These are phyloP conservation scores for Populus hybrid DNA, from an alignment of 441 rosid genomes.

Conservation along the genomic window DNA sequence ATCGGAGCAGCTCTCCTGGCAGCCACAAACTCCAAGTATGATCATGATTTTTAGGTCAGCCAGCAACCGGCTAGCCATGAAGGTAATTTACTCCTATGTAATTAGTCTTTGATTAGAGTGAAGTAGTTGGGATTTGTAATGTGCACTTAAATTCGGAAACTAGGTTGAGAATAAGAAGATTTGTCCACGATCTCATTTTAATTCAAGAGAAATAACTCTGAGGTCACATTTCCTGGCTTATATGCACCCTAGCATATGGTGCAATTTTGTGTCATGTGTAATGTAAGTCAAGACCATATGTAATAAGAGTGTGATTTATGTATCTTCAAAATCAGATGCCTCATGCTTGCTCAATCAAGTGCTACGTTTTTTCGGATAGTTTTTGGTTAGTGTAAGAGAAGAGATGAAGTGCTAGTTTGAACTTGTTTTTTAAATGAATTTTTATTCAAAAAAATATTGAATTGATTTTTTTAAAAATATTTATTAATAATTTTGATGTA, in stretches of 20 bases:
- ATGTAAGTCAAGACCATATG: neutral
- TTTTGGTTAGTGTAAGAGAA: too few relatives aligned
- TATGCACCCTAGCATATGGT: neutral
- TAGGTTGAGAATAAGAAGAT: neutral
- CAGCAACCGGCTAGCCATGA: neutral
- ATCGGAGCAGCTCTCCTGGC: slow-evolving; percentile 90
- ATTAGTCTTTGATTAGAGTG: neutral
- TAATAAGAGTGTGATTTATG: neutral
- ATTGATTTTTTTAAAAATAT: too few relatives aligned
- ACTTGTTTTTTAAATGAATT: too few relatives aligned
- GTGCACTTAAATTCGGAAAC: neutral
- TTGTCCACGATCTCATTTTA: neutral
- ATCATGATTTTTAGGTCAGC: slow-evolving; percentile 31
- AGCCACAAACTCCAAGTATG: slow-evolving; percentile 70
- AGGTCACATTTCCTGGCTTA: neutral
- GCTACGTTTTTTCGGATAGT: too few relatives aligned
- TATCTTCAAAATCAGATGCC: neutral
- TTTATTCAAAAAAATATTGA: too few relatives aligned
- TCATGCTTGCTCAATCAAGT: too few relatives aligned
- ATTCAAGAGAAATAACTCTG: slow-evolving; percentile 3
- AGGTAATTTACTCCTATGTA: neutral
- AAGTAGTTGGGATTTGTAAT: slow-evolving; percentile 2
- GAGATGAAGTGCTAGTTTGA: too few relatives aligned
- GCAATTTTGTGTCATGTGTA: neutral
- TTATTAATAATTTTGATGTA: too few relatives aligned